A percentile compares a stretch with the other conserved stretches of the same genome.
phyloP scores from a whole-genome alignment of 2,329 filamentous ascomycete genomes.

The Venturia carpophila region DNA sequence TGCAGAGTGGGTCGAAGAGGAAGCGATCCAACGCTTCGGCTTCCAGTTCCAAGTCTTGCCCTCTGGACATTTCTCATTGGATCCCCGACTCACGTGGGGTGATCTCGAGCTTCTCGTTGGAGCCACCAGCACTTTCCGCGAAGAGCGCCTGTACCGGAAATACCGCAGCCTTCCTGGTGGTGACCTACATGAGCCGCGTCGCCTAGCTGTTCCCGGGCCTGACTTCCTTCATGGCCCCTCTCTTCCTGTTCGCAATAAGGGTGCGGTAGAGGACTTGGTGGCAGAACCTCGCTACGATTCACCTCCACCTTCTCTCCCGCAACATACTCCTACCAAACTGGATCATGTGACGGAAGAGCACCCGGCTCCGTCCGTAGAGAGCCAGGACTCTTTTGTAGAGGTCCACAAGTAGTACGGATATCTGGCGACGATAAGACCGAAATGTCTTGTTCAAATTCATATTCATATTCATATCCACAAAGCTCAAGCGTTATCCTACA shows the following conservation, averaged over 20 bases:
- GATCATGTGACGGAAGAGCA: background rate
- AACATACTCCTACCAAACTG: background rate
- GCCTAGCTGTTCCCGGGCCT: conserved; percentile 6
- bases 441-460: background rate
- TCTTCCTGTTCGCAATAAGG: background rate
- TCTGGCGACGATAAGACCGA: background rate
- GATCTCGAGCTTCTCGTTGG: conserved; percentile 13
- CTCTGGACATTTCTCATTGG: conserved; percentile 15
- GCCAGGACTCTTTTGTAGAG: conserved; percentile 15
- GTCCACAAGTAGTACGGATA: background rate
- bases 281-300: background rate
- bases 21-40: conserved; percentile 12
- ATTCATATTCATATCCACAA: background rate
- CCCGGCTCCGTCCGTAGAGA: background rate
- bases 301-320: background rate
- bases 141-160: conserved; percentile 18
- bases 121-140: conserved; percentile 16
- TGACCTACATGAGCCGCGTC: background rate
- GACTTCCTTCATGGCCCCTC: conserved; percentile 15
- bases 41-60: conserved; percentile 14
- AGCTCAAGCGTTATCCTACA: background rate
- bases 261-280: background rate
- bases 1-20: conserved; percentile 18
- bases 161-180: conserved; percentile 11
- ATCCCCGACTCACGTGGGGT: conserved; percentile 15